These are phyloP conservation scores for Plasmodium vinckei DNA, from an alignment of 169 alveolate species.

Conservation along the genomic window DNA sequence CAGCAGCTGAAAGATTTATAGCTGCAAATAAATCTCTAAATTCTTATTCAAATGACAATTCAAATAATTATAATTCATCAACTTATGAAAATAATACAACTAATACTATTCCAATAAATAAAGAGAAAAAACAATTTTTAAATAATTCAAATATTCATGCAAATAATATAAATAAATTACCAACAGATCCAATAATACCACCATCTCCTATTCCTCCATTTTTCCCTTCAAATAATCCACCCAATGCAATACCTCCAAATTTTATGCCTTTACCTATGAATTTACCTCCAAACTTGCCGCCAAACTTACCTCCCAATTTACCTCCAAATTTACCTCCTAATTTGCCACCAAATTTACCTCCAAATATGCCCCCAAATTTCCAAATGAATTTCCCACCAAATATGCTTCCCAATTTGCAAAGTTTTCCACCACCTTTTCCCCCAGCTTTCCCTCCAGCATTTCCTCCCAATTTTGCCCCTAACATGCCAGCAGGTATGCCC, in stretches of 20 bases:
- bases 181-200: constrained; percentile 14
- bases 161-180: constrained; percentile 19
- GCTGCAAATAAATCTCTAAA: constrained; percentile 90
- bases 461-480: constrained; percentile 60
- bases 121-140: constrained; percentile 11
- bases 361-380: constrained; percentile 48
- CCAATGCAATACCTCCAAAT: constrained; percentile 15
- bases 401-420: constrained; percentile 62
- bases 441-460: constrained; percentile 29
- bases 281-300: constrained; percentile 17
- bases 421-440: constrained; percentile 27
- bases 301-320: constrained; percentile 35
- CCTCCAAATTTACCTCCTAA: constrained; percentile 49
- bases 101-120: constrained; percentile 43
- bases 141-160: constrained; percentile 6
- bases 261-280: constrained; percentile 19
- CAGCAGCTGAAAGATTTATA: constrained; percentile 92
- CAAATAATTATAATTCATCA: constrained; percentile 55
- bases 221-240: constrained; percentile 25
- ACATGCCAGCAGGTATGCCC: constrained; percentile 18
- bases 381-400: constrained; percentile 80
- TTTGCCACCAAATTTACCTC: constrained; percentile 46
- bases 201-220: constrained; percentile 49
- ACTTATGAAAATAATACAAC: constrained; percentile 21
- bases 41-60: constrained; percentile 71